Evolutionary conservation across 1,284 basidiomycete species (phyloP), one percentile per base, ranked within the genome.

Genomic region (Pulveroboletus sp.): DNA sequence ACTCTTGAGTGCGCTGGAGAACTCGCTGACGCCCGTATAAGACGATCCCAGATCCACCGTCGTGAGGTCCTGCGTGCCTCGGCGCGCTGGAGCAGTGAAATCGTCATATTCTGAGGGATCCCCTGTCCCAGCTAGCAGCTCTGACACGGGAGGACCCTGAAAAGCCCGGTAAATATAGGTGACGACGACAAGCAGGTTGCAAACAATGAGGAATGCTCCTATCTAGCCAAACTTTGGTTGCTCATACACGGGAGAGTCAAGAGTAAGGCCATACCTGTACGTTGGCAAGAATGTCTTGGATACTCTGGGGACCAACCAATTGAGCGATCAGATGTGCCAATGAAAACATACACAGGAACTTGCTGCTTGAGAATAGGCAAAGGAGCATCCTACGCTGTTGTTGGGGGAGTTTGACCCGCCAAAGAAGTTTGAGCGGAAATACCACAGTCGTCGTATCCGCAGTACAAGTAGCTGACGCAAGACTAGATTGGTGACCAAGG

Each of bases 141-240:
- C 26, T 9, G 10, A 14, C 22, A 38, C 3, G 6, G 18, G 10
- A 4, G 43, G 6, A 2, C 2, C n/a, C 50, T 35, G 26, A 36
- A 62, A 42, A n/a, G 46, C 20, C 2, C 63, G 60, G 31, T 65
- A 65, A 12, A 57, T 4, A 35, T 54, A 62, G 3, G 60, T 57
- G 29, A 59, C 54, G 15, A 62, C 47, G 3, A 64, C 63, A 11
- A 62, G 33, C 39, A 65, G n/a, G 56, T 65, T 63, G 51, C 62
- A 65, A 17, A 57, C 20, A n/a, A 65, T 25, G 50, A 63, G 14
- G 49, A 60, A 62, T n/a, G 5, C 20, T 2, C 15, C 17, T 4
- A 54, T 24, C 59, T 60, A 35, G 20, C 7, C 5, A 33, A 11
- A 20, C 20, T 20, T 52, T 3, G 9, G n/a, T 35, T n/a, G 26